Conservation (phyloP, 768 basidiomycete species). For the Jaapia argillacea region DNA sequence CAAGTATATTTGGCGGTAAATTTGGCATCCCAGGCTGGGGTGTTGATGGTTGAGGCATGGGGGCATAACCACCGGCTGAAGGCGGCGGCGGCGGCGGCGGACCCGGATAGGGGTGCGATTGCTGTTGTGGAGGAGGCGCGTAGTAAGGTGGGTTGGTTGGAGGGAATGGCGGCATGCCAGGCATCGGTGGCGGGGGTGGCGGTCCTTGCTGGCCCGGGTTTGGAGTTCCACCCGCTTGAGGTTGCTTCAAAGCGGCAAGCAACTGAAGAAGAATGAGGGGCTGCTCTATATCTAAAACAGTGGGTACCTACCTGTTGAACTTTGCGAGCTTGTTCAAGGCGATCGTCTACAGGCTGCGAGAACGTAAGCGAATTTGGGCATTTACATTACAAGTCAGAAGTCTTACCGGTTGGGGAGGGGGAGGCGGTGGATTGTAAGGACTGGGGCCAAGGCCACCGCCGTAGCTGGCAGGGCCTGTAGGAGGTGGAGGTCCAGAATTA, state of each 20-base stretch:
- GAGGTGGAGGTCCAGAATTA: conserved; percentile 3
- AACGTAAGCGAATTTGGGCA: conserved; percentile 1
- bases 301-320: conserved; percentile 54
- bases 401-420: conserved; percentile 9
- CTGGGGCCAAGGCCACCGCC: conserved; percentile 16
- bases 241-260: conserved; percentile 72
- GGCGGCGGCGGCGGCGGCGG: conserved; percentile 19
- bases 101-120: neutral
- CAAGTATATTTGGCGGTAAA: conserved; percentile 62
- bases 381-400: neutral
- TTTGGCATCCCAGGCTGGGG: neutral
- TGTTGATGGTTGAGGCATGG: neutral
- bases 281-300: neutral
- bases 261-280: conserved; percentile 25
- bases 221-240: conserved; percentile 27
- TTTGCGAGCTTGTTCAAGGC: conserved; percentile 79
- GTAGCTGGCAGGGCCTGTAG: conserved; percentile 32
- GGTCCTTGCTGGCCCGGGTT: conserved; percentile 7
- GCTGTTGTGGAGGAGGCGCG: neutral
- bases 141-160: conserved; percentile 17
- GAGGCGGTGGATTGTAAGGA: conserved; percentile 18
- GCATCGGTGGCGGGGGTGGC: conserved; percentile 10
- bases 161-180: conserved; percentile 16
- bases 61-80: conserved; percentile 13
- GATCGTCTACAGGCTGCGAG: conserved; percentile 52